These are phyloP conservation scores for Colletotrichum neosansevieriae DNA, from an alignment of 2,329 filamentous ascomycete genomes.

Conservation along the genomic window DNA sequence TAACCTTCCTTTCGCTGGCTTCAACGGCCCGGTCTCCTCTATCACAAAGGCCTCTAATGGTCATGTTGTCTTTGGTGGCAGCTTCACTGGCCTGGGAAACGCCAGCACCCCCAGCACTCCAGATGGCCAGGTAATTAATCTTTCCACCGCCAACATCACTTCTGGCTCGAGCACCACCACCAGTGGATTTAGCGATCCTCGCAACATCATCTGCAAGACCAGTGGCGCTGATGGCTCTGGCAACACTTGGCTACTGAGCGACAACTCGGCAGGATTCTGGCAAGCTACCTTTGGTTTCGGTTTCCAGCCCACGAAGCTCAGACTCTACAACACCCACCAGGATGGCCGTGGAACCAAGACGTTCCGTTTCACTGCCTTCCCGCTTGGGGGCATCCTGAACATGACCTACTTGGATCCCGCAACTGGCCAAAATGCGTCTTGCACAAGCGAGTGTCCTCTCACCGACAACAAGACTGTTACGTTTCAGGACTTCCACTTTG, in stretches of 20 bases:
- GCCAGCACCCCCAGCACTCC: slow-evolving; percentile 74
- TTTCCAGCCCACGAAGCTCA: slow-evolving; percentile 87
- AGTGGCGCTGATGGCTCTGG: slow-evolving; percentile 74
- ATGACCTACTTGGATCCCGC: slow-evolving; percentile 86
- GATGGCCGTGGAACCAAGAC: slow-evolving; percentile 89
- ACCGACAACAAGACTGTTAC: slow-evolving; percentile 73
- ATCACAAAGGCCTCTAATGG: slow-evolving; percentile 85
- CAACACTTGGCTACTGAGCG: slow-evolving; percentile 85
- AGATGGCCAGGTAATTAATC: slow-evolving; percentile 85
- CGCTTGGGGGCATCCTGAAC: slow-evolving; percentile 94
- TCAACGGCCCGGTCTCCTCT: slow-evolving; percentile 91
- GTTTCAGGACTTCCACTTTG: slow-evolving; percentile 92
- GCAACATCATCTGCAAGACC: slow-evolving; percentile 85
- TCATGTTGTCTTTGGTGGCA: slow-evolving; percentile 91
- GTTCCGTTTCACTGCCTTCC: slow-evolving; percentile 87
- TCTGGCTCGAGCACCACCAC: slow-evolving; percentile 71
- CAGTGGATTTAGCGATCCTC: slow-evolving; percentile 78
- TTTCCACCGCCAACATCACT: slow-evolving; percentile 81
- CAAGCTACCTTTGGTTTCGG: slow-evolving; percentile 84
- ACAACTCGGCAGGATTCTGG: slow-evolving; percentile 84
- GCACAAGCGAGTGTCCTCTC: slow-evolving; percentile 88
- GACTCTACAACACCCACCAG: slow-evolving; percentile 87
- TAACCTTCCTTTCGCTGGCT: slow-evolving; percentile 89
- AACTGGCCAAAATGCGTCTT: slow-evolving; percentile 75
- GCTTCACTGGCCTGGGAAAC: slow-evolving; percentile 90